Evolutionary conservation across 2,329 filamentous ascomycete species (phyloP), one percentile per base, ranked within the genome.

Genomic region (Ampelomyces quisqualis): DNA sequence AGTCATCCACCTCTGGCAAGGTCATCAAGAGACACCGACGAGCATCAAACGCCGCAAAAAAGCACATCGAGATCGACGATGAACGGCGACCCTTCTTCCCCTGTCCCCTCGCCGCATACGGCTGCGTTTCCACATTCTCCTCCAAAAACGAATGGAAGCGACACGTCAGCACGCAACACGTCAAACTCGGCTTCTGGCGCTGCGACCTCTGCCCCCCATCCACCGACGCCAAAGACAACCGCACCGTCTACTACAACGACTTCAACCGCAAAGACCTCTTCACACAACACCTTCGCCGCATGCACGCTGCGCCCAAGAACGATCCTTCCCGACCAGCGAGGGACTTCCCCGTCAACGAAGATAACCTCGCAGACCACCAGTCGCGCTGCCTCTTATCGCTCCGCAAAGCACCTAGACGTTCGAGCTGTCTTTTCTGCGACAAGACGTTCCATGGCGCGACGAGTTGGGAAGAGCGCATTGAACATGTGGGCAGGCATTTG

Each of bases 71-170:
- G 5, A 38, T 46, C 11, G 47, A 58, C 19, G 47, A 47, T 15
- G 48, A 48, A 11, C 49, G 52, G 15, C 77, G 80, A 1, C 77
- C 80, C 0, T 93, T n/a, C n/a, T n/a, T 91, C 59, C 74, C 77
- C 17, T 97, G 91, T 66, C 82, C 88, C 41, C 90, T 96, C 64
- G 73, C 79, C 20, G 83, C 80, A 40, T 93, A 90, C 41, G 86
- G 85, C 22, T 97, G 91, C 70, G 51, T 48, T 1, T 80, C 82
- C 2, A 82, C 77, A 0, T 95, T 95, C 60, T 77, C 79, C 3
- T 84, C 78, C 53, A 95, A 95, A 71, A 95, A 95, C 63, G 90
- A 96, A 66, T 96, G 91, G 91, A 96, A 96, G 68, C 82, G 91
- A 0, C 91, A 97, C 62, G 81, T 91, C 57, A 73, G 76, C 21